Percentiles rank a stretch among this genome's conserved stretches.
phyloP scores from a whole-genome alignment of 257 asterid species.

The Solanum virginianum region DNA sequence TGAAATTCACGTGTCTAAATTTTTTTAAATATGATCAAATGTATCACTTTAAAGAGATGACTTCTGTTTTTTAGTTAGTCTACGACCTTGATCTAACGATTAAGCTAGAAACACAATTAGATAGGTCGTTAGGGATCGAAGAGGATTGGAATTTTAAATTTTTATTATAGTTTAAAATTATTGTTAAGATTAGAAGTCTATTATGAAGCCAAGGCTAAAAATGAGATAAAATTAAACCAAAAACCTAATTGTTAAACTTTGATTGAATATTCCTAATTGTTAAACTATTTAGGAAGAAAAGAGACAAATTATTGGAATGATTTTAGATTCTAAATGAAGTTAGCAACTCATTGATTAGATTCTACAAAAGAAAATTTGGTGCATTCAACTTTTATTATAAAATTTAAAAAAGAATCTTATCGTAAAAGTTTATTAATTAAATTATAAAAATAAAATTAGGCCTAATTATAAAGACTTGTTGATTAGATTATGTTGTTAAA shows the following conservation, averaged over 20 bases:
- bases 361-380: neutral
- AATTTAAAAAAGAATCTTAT: neutral
- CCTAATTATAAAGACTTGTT: too few relatives aligned
- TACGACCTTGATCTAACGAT: neutral
- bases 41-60: neutral
- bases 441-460: too few relatives aligned
- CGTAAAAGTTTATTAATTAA: too few relatives aligned
- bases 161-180: neutral
- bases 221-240: neutral
- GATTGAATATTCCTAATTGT: too few relatives aligned
- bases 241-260: neutral
- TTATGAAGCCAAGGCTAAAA: neutral
- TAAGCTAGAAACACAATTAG: neutral
- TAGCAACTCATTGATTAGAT: neutral
- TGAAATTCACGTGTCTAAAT: neutral
- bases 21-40: neutral
- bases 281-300: neutral
- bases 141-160: neutral
- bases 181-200: neutral
- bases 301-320: neutral
- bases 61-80: neutral
- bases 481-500: neutral
- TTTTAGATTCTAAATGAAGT: neutral
- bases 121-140: neutral
- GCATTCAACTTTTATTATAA: neutral